Percentiles rank a stretch among this genome's conserved stretches.
phyloP scores from a whole-genome alignment of 495 filamentous ascomycete species.

The Pseudoneurospora amorphoporcata region DNA sequence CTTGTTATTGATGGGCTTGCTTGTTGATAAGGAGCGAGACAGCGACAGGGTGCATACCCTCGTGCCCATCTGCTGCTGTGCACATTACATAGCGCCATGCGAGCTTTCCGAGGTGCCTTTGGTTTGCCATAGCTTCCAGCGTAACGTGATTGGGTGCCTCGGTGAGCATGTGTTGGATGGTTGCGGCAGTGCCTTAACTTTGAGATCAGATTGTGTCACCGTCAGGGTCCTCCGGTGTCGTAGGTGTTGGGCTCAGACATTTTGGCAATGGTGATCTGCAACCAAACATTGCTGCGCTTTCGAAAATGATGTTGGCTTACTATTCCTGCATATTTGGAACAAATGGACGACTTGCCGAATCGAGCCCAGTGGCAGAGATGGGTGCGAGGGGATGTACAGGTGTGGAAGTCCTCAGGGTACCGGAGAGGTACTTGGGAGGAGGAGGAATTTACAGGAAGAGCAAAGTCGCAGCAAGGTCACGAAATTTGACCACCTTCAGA shows the following conservation, averaged over 20 bases:
- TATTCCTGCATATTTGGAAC: neutral
- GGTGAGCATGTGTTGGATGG: neutral
- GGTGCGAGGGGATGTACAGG: neutral
- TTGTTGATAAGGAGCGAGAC: neutral
- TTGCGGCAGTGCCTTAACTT: neutral
- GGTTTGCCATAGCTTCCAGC: neutral
- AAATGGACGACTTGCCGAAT: neutral
- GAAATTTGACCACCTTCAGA: too few relatives aligned
- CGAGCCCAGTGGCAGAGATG: neutral
- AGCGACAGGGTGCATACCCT: neutral
- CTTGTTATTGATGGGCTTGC: neutral
- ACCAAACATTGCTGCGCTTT: neutral
- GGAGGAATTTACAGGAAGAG: neutral
- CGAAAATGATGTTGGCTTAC: neutral
- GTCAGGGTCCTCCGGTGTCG: neutral
- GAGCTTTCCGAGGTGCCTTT: neutral
- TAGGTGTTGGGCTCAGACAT: neutral
- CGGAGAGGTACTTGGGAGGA: neutral
- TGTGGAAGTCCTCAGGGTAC: neutral
- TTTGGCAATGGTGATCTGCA: neutral
- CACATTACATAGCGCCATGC: neutral
- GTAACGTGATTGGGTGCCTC: neutral
- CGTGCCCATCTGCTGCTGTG: neutral
- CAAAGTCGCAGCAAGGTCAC: too few relatives aligned
- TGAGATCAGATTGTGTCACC: neutral